Base-by-base conservation (phyloP, 208 protist species). In the Trichomonas tenax region DNA sequence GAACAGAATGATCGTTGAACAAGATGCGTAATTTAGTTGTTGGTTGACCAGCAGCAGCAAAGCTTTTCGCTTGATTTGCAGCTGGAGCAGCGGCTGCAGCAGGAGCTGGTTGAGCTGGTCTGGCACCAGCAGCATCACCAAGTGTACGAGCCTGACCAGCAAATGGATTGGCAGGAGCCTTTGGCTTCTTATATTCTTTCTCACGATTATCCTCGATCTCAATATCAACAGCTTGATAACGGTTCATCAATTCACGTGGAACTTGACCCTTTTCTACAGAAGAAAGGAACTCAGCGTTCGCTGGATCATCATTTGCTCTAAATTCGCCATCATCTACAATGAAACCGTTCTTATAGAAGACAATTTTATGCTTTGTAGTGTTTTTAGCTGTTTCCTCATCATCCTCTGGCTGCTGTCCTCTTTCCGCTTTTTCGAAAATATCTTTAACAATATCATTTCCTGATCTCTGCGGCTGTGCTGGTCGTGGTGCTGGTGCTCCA, bases 121-220 rank as follows among this genome's bases (percentile, higher is more conserved):
- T 0, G 48, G 40, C 0, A 6, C 44, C 44, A 41, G 6, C 21
- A 51, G 46, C 46, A 41, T 84, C 81, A 17, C 44, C 44, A 51
- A 93, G 17, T 10, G 40, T 38, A 38, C 31, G 44, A 38, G 44
- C 3, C 26, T 48, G 44, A 8, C 86, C 86, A 6, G 21, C 10
- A n/a, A 48, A 93, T 93, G 86, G 86, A 93, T 93, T 51, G 17
- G 38, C 21, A 38, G 86, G 86, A 11, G 44, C 46, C 10, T 38
- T 38, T 51, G 41, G 41, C 11, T 8, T 9, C 11, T 40, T 38
- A 58, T 51, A 93, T 49, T 48, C 26, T 51, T 51, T 51, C 38
- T 93, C 86, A 48, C 86, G 86, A 48, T 93, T 48, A 93, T 93
- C 86, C 15, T 93, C 86, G 15, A 93, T 38, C 38, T 93, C 86